Evolutionary conservation across 768 basidiomycete genomes (phyloP), one percentile per base, ranked within the genome.

Genomic region (Pisolithus tinctorius): DNA sequence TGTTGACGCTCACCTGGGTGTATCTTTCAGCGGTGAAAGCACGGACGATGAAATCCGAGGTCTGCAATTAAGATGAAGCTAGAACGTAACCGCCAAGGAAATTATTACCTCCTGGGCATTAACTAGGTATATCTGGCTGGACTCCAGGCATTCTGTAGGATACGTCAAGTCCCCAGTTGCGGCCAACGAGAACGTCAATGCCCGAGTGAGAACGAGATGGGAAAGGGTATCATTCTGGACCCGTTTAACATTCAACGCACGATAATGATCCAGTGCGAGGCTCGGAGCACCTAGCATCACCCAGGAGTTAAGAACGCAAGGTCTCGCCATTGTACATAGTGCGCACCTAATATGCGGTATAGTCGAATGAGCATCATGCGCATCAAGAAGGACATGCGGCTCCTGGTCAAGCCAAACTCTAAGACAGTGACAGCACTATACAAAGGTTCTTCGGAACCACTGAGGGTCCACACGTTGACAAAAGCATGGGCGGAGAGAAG

Each of bases 171-270:
- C 90, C 7, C 90, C 90, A 13, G 72, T 78, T 4, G 86, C 74
- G 41, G 87, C 83, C 37, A 86, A 69, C 3, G 88, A 90, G 71
- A 91, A 94, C 0, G 83, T 87, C 20, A 83, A 80, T 10, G 84
- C 79, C 20, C 92, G 80, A 17, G 87, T 81, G 39, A 93, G 77
- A 47, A 93, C 68, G 49, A 90, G 78, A 63, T 95, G 89, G 1
- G 89, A 90, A 7, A 96, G 73, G 1, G 93, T 95, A 60, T 96
- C 93, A 51, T 86, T 79, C 63, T 95, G 92, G 23, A 94, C 78
- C 60, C 90, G 86, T 64, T 93, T 93, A 55, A 89, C 73, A 54
- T 83, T 81, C 72, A 94, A 75, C 23, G 73, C 70, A 27, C 82
- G 81, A 63, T 91, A 94, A 60, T 93, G 90, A 49, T 89, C 84